A percentile compares a stretch with the other conserved stretches of the same genome.
Conservation (phyloP, 257 asterid genomes). For the Nemophila menziesii region DNA sequence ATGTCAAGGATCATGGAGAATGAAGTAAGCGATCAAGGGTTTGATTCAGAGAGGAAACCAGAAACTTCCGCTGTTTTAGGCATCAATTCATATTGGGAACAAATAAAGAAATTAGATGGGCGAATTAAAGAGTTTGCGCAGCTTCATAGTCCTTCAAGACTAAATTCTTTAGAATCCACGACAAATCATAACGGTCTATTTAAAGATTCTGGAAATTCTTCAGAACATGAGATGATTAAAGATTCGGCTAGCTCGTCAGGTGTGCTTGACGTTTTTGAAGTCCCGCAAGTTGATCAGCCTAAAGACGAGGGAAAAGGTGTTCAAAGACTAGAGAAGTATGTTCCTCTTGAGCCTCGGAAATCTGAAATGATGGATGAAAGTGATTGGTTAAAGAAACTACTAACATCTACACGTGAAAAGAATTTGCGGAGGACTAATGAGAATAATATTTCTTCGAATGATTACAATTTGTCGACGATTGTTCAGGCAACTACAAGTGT, state of each 20-base stretch:
- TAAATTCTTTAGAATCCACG: conserved; percentile 15
- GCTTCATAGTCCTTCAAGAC: conserved; percentile 27
- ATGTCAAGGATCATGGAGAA: conserved; percentile 25
- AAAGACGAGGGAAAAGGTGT: conserved; percentile 17
- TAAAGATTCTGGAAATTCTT: conserved; percentile 10
- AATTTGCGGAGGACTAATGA: conserved; percentile 30
- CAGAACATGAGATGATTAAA: conserved; percentile 12
- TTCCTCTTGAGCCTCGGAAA: conserved; percentile 20
- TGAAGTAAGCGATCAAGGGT: conserved; percentile 19
- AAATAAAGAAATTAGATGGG: conserved; percentile 48
- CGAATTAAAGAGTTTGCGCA: conserved; percentile 39
- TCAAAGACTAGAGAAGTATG: conserved; percentile 11
- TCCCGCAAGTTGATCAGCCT: conserved; percentile 44
- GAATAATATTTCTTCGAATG: conserved; percentile 25
- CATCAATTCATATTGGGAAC: conserved; percentile 42
- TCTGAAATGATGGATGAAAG: conserved; percentile 30
- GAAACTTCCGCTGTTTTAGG: conserved; percentile 29
- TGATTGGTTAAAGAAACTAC: conserved; percentile 49
- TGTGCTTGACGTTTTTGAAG: conserved; percentile 81
- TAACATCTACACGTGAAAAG: conserved; percentile 34
- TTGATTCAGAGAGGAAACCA: conserved; percentile 28
- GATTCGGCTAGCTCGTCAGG: conserved; percentile 30
- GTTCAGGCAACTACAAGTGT: conserved; percentile 19
- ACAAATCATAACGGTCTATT: conserved; percentile 18
- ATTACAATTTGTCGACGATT: conserved; percentile 27